Evolutionary conservation across 306 rosid species (phyloP).

Genomic region (Vicia sativa): DNA sequence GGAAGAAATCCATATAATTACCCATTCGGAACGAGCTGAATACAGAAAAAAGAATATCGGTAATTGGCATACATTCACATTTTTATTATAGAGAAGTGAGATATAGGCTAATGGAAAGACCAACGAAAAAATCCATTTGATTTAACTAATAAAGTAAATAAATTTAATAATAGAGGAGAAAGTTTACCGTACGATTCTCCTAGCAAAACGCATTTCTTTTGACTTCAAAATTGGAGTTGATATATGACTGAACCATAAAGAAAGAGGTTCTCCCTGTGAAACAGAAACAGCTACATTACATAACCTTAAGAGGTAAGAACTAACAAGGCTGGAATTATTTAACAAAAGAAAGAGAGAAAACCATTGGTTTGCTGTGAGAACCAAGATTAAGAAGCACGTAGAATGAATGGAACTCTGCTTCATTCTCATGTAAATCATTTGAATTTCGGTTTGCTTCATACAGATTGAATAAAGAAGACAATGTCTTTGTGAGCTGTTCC

Average conservation of each 20-base stretch:
- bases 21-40: slow-evolving; percentile 69
- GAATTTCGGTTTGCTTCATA: slow-evolving; percentile 63
- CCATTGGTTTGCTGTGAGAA: slow-evolving; percentile 65
- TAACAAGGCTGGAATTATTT: slow-evolving; percentile 34
- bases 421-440: slow-evolving; percentile 56
- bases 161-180: slow-evolving; percentile 26
- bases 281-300: slow-evolving; percentile 45
- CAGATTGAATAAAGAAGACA: slow-evolving; percentile 65
- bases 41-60: slow-evolving; percentile 35
- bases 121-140: background rate
- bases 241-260: slow-evolving; percentile 71
- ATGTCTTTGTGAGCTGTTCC: slow-evolving; percentile 90
- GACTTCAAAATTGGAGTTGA: slow-evolving; percentile 62
- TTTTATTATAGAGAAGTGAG: slow-evolving; percentile 8
- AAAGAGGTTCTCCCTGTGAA: slow-evolving; percentile 82
- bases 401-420: slow-evolving; percentile 84
- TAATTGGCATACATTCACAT: background rate
- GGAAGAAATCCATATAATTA: slow-evolving; percentile 67
- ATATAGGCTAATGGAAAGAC: slow-evolving; percentile 11
- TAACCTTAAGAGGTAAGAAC: slow-evolving; percentile 32
- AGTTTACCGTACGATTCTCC: slow-evolving; percentile 73
- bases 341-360: slow-evolving; percentile 25
- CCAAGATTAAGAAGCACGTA: slow-evolving; percentile 89
- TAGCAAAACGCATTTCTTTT: slow-evolving; percentile 83
- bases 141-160: slow-evolving; percentile 14